Conservation (phyloP, 1,284 basidiomycete genomes). For the Cryptococcus floricola region DNA sequence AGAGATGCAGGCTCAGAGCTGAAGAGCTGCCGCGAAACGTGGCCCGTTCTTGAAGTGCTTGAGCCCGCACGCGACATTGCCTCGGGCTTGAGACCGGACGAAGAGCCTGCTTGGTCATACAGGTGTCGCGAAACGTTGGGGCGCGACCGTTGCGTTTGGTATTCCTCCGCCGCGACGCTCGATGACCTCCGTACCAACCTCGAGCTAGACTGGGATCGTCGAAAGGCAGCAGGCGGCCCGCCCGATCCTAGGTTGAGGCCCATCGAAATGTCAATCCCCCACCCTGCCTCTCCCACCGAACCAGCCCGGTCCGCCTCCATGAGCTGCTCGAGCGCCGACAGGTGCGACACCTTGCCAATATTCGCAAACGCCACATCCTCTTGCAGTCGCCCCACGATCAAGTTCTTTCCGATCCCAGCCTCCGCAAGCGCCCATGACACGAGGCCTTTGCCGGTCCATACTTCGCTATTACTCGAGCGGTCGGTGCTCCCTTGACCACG, state of each 20-base stretch:
- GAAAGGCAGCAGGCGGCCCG: background rate
- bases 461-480: slow-evolving; percentile 15
- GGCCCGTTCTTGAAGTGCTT: too few species aligned
- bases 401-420: slow-evolving; percentile 38
- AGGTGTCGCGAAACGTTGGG: too few species aligned
- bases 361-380: slow-evolving; percentile 14
- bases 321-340: slow-evolving; percentile 34
- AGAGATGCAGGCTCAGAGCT: too few species aligned
- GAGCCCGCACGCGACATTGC: too few species aligned
- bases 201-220: background rate
- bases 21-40: too few species aligned
- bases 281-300: slow-evolving; percentile 15
- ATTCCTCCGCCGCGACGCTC: background rate
- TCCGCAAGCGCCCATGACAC: slow-evolving; percentile 42
- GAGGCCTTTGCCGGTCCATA: slow-evolving; percentile 46
- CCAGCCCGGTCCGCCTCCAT: slow-evolving; percentile 13
- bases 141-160: too few species aligned
- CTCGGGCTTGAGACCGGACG: too few species aligned
- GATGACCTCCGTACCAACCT: background rate
- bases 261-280: slow-evolving; percentile 44
- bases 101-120: too few species aligned
- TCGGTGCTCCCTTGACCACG: slow-evolving; percentile 8
- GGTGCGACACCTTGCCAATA: slow-evolving; percentile 11
- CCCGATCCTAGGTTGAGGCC: slow-evolving; percentile 27
- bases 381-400: slow-evolving; percentile 42